Evolutionary conservation across 2,329 filamentous ascomycete genomes (phyloP), one percentile per base, ranked within the genome.

Genomic region (Alternaria brassicicola): DNA sequence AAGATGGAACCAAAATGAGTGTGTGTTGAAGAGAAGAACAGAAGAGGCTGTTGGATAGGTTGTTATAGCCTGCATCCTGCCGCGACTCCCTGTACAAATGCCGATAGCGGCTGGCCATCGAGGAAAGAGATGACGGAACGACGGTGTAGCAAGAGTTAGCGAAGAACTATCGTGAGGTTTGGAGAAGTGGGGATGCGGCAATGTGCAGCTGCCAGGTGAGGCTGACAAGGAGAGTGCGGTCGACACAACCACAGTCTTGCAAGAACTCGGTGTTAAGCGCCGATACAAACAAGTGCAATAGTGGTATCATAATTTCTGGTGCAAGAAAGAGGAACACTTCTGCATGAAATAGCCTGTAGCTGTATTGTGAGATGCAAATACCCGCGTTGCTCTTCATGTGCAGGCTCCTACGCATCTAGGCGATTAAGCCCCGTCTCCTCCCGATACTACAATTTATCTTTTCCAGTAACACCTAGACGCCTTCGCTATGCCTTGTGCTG

Each of bases 1-100:
- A 75, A 74, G 68, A 75, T 70, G 70, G 69, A 72, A 70, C 73
- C 73, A 66, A 59, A 76, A 75, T 73, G 74, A 76, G 72, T 75
- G 73, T 56, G 53, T 73, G 69, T 67, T 67, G 66, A 49, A 51
- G 63, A 58, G 56, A 62, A 35, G 57, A 47, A 62, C 41, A 52
- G 43, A 58, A 52, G 52, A 57, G 36, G 53, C 25, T 26, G 54
- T 13, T 26, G 26, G 39, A 33, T 35, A 30, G 55, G 57, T 67
- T 62, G 65, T 67, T 72, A 73, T 72, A 69, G 57, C 46, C 53
- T 48, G 49, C 58, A 67, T 66, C 43, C 54, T 49, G 52, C 45
- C 53, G 72, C 66, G 48, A 66, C 65, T 74, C 53, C 71, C 66
- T 23, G 39, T 28, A 25, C 5, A 38, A 13, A n/a, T 12, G 25